Base-by-base conservation (phyloP, 23 red algal species). In the Agarophyton chilense region DNA sequence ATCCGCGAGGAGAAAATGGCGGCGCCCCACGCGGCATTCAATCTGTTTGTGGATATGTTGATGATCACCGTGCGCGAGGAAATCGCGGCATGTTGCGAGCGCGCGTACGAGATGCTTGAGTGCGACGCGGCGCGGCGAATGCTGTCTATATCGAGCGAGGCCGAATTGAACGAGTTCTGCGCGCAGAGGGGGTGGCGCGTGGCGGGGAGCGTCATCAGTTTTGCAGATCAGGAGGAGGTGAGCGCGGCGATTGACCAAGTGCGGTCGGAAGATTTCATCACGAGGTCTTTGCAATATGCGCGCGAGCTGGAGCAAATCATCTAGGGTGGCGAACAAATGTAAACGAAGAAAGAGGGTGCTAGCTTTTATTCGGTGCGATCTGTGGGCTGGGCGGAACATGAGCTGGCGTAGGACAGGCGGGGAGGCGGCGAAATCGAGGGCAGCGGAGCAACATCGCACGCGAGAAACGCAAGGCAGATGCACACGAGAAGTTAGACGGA, bases 221-320 rank as follows among this genome's bases (percentile, higher is more conserved):
- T 98, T 58, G 86, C 55, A 8, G 57, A 43, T 18, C 61, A 72
- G 62, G 89, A 81, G 19, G 84, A 56, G 16, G 68, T 34, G 12
- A 65, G 38, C 57, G 67, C 41, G 4, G 65, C 66, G 28, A 65
- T 86, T 41, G 85, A 92, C 51, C 74, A 78, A 43, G 76, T 85
- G 26, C 89, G 63, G 50, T 83, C 86, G 24, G 62, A 78, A n/a
- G 90, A 98, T 28, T 73, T 98, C 24, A 98, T 98, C 53, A 81
- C 83, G 63, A 80, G 92, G 54, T 87, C 73, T 0, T 52, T 98
- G 57, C 67, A 21, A 35, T 98, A 98, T 51, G 95, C 95, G 25
- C 55, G 89, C 43, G 90, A 94, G 73, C 63, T 98, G 17, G 95
- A 98, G 53, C 91, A 88, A 51, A 98, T 98, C 52, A 92, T 98